Evolutionary conservation across 345 rosid genomes (phyloP).

Genomic region (Gynandropsis gynandra): DNA sequence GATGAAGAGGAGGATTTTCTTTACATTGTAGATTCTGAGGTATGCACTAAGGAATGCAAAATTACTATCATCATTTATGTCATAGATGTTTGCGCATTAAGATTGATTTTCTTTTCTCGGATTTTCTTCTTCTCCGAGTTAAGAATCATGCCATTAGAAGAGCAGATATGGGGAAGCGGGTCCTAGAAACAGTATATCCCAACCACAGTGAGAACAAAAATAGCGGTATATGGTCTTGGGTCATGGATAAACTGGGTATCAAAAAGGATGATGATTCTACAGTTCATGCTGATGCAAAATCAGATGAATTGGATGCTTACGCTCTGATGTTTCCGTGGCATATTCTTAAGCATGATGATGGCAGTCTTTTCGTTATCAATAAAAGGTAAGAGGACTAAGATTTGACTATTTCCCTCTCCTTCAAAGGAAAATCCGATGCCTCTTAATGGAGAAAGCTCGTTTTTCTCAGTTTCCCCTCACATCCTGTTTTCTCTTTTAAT

Average conservation of each 20-base stretch:
- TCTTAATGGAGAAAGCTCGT: constrained; percentile 2
- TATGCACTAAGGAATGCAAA: constrained; percentile 26
- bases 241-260: constrained; percentile 49
- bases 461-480: constrained; percentile 7
- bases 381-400: constrained; percentile 42
- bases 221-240: constrained; percentile 62
- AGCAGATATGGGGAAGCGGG: constrained; percentile 72
- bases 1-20: constrained; percentile 63
- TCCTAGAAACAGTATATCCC: constrained; percentile 83
- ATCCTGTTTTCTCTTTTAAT: background rate
- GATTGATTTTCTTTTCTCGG: constrained; percentile 4
- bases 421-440: background rate
- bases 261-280: constrained; percentile 31
- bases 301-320: constrained; percentile 41
- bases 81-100: constrained; percentile 7
- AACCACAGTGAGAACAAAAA: constrained; percentile 34
- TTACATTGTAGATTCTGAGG: constrained; percentile 91
- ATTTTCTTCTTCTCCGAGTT: constrained; percentile 17
- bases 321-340: constrained; percentile 80
- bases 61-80: constrained; percentile 6
- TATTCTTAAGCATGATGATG: constrained; percentile 46
- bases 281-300: constrained; percentile 33
- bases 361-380: constrained; percentile 41
- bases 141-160: constrained; percentile 93
- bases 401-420: too few species aligned